These are phyloP conservation scores for Mycena galopus DNA, from an alignment of 768 basidiomycete species.

Conservation along the genomic window DNA sequence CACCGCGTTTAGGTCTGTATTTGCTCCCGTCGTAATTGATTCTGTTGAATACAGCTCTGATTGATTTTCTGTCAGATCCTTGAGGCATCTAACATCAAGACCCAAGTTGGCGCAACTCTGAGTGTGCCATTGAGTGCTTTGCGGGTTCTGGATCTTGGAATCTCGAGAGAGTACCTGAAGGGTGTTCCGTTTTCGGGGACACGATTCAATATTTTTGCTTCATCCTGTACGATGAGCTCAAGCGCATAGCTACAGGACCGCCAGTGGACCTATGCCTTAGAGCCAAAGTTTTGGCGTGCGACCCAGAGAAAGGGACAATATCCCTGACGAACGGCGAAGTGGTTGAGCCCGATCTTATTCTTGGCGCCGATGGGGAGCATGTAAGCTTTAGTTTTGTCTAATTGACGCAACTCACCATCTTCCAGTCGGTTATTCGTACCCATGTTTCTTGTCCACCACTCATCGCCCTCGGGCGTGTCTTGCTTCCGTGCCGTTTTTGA, in stretches of 20 bases:
- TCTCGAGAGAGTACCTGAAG: slow-evolving; percentile 11
- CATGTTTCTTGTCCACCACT: not conserved
- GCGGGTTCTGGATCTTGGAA: slow-evolving; percentile 19
- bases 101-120: slow-evolving; percentile 24
- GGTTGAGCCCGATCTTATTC: slow-evolving; percentile 48
- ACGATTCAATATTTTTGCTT: not conserved
- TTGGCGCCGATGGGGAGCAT: slow-evolving; percentile 53
- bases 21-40: not conserved
- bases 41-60: no score
- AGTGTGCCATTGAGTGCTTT: slow-evolving; percentile 18
- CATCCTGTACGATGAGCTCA: slow-evolving; percentile 24
- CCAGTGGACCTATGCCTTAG: slow-evolving; percentile 25
- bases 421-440: slow-evolving; percentile 17
- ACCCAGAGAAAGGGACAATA: slow-evolving; percentile 46
- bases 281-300: slow-evolving; percentile 12
- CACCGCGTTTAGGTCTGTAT: slow-evolving; percentile 24
- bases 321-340: slow-evolving; percentile 52
- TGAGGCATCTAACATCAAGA: slow-evolving; percentile 24
- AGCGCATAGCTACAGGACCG: slow-evolving; percentile 2
- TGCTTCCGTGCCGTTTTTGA: slow-evolving; percentile 14
- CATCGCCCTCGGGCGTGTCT: not conserved
- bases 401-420: not conserved
- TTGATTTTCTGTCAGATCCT: slow-evolving; percentile 15
- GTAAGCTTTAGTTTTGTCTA: not conserved
- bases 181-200: slow-evolving; percentile 18